Conservation (phyloP, 306 rosid genomes). For the Trichosanthes cucumerina region DNA sequence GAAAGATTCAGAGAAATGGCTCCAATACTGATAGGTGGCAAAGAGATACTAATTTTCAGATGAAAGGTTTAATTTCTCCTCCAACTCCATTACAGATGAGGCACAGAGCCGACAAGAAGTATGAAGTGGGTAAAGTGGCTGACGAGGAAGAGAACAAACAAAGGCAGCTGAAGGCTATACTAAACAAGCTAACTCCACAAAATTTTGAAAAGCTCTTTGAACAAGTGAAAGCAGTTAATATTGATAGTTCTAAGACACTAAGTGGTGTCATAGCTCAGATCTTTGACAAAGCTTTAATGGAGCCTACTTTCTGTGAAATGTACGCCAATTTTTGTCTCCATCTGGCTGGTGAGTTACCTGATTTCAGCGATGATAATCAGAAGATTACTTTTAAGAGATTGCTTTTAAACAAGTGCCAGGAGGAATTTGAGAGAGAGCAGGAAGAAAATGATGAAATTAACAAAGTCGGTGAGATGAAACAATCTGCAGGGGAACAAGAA, state of each 20-base stretch:
- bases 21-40: constrained; percentile 82
- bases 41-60: constrained; percentile 50
- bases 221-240: constrained; percentile 83
- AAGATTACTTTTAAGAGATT: constrained; percentile 86
- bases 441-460: constrained; percentile 85
- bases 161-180: constrained; percentile 76
- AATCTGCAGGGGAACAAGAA: constrained; percentile 61
- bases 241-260: constrained; percentile 67
- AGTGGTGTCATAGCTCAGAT: constrained; percentile 86
- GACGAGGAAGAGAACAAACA: constrained; percentile 76
- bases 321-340: constrained; percentile 80
- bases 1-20: constrained; percentile 50
- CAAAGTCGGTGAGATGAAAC: constrained; percentile 59
- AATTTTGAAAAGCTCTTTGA: constrained; percentile 87
- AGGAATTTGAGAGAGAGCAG: constrained; percentile 93
- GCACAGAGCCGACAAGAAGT: constrained; percentile 90
- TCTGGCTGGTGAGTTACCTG: constrained; percentile 73
- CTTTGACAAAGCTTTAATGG: constrained; percentile 92
- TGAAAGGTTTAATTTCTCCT: constrained; percentile 77
- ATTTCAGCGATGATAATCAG: constrained; percentile 64
- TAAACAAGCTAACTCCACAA: constrained; percentile 92
- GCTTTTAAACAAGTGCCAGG: constrained; percentile 88
- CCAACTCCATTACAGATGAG: constrained; percentile 62
- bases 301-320: constrained; percentile 99
- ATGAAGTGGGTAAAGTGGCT: constrained; percentile 68